A percentile compares a stretch with the other conserved stretches of the same genome.
Conservation (phyloP, 495 filamentous ascomycete genomes). For the Lophiotrema nucula region DNA sequence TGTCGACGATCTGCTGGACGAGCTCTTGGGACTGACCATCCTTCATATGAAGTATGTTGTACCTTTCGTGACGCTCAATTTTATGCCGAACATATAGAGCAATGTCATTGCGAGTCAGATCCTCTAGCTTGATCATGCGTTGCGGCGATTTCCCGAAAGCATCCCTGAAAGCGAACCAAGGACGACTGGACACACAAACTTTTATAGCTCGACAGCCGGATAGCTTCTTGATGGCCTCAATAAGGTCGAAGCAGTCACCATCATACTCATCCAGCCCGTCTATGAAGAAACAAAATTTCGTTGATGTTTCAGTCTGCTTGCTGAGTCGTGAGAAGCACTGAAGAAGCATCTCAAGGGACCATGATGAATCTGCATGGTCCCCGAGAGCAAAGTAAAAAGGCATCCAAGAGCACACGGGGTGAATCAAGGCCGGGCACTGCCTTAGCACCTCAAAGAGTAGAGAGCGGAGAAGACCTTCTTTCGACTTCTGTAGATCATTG, state of each 20-base stretch:
- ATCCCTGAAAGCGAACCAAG: constrained; percentile 5
- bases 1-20: constrained; percentile 19
- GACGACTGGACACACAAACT: constrained; percentile 17
- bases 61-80: not conserved
- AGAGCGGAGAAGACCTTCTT: constrained; percentile 44
- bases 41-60: not conserved
- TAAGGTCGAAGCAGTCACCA: not conserved
- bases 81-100: not conserved
- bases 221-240: not conserved
- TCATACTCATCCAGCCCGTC: constrained; percentile 25
- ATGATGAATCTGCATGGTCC: not conserved
- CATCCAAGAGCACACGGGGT: not conserved
- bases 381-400: not conserved
- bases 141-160: not conserved
- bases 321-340: not conserved
- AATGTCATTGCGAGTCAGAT: constrained; percentile 14
- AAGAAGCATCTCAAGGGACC: not conserved
- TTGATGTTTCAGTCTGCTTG: not conserved
- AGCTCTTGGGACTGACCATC: constrained; percentile 1
- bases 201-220: not conserved
- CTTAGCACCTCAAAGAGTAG: constrained; percentile 44
- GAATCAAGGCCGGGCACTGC: constrained; percentile 18
- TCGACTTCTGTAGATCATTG: constrained; percentile 43
- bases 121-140: not conserved
- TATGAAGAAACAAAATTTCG: constrained; percentile 44